Base-by-base conservation (phyloP, 495 filamentous ascomycete species). In the Venustampulla echinocandica region DNA sequence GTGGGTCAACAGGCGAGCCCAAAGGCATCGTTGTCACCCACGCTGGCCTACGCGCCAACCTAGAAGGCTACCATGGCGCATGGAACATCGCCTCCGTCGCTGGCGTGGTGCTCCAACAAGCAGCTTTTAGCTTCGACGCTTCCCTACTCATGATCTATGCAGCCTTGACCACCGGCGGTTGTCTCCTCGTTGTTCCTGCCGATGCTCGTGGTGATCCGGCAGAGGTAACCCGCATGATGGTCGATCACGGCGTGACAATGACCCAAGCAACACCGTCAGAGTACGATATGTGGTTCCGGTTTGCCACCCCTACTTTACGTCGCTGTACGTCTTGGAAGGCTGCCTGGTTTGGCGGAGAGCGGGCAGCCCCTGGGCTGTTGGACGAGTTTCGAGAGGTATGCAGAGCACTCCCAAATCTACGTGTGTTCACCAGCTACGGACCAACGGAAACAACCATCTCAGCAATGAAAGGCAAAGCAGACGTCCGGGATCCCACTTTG, bases 251-350 rank as follows among this genome's bases (percentile, higher is more conserved):
- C 10, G 47, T 59, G 20, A 59, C 53, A 1, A 14, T 42, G 1
- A 47, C 53, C 24, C 20, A 36, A 9, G 43, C 35, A 14, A 49
- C 38, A 15, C 53, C 56, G 49, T 52, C 56, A 3, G 52, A 52
- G 20, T 43, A 39, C n/a, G 2, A 4, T 1, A 19, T 4, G 4
- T 48, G 46, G 69, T 62, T 40, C 46, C 57, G 22, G 54, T 25
- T 1, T 10, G 34, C 1, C 9, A n/a, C 6, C 7, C 2, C 9
- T 11, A 23, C 27, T 7, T n/a, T 30, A 7, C 27, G 27, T 7
- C 27, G n/a, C 7, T 30, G 27, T 30, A 7, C 27, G 7, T 7
- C 7, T n/a, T 30, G 27, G 27, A 30, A 30, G 27, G 7, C 7
- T n/a, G 27, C 27, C 27, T 7, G 7, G 7, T 7, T n/a, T 30